A percentile compares a stretch with the other conserved stretches of the same genome.
phyloP scores from a whole-genome alignment of 371 early-diverging fungal genomes.

The Mucor plumbeus region DNA sequence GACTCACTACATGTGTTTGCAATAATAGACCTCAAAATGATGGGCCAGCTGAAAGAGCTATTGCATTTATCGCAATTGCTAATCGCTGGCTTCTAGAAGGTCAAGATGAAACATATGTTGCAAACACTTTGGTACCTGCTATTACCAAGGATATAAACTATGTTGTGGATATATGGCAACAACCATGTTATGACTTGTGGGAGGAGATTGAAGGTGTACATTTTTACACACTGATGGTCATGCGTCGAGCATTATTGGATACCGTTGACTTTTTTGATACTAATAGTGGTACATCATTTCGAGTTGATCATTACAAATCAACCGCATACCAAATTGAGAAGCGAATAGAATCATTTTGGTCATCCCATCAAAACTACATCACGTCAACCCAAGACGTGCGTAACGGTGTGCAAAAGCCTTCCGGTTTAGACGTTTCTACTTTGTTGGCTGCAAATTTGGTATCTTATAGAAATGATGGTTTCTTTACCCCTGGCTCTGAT shows the following conservation, averaged over 20 bases:
- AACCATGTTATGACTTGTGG: constrained; percentile 63
- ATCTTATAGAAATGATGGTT: constrained; percentile 33
- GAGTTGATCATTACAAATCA: constrained; percentile 10
- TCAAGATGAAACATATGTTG: neutral
- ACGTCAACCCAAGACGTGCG: constrained; percentile 44
- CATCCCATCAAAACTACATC: constrained; percentile 32
- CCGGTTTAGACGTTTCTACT: constrained; percentile 65
- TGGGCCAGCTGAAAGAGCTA: constrained; percentile 80
- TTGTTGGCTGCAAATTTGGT: constrained; percentile 67
- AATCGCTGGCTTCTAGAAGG: constrained; percentile 23
- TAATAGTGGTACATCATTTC: constrained; percentile 19
- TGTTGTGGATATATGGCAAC: constrained; percentile 47
- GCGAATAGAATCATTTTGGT: constrained; percentile 56
- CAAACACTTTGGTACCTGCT: constrained; percentile 19
- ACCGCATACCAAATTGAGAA: constrained; percentile 32
- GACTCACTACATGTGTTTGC: neutral
- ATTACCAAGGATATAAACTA: constrained; percentile 67
- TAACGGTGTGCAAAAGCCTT: constrained; percentile 45
- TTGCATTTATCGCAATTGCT: constrained; percentile 56
- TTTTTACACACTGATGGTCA: constrained; percentile 74
- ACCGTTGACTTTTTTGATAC: constrained; percentile 59
- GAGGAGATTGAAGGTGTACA: constrained; percentile 65
- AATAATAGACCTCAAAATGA: constrained; percentile 75
- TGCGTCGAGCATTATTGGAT: constrained; percentile 60
- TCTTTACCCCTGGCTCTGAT: constrained; percentile 55